Evolutionary conservation across 495 filamentous ascomycete genomes (phyloP).

Genomic region (Hyaloscypha finlandica): DNA sequence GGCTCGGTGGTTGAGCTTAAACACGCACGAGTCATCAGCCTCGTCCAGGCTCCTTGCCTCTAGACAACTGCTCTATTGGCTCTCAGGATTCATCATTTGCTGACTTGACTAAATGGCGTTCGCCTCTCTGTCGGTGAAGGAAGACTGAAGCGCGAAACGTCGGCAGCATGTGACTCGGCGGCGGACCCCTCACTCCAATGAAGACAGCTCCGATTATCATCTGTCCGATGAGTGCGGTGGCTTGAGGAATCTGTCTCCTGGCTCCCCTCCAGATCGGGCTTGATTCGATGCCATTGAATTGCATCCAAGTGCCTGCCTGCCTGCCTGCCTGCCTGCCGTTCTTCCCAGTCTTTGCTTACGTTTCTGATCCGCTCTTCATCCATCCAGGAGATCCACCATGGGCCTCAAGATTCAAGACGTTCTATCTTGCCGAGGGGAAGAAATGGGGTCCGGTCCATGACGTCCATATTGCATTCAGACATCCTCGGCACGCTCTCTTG

Average conservation of each 20-base stretch:
- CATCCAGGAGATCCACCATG: not conserved
- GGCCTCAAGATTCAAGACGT: not conserved
- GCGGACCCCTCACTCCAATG: not conserved
- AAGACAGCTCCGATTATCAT: not conserved
- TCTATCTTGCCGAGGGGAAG: not conserved
- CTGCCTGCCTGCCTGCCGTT: not conserved
- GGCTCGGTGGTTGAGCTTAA: conserved; percentile 3
- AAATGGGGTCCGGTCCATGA: not conserved
- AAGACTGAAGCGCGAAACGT: not conserved
- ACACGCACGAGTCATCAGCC: conserved; percentile 1
- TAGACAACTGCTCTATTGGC: not conserved
- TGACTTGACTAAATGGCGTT: not conserved
- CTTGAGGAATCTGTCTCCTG: conserved; percentile 1
- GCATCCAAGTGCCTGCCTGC: not conserved
- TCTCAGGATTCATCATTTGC: not conserved
- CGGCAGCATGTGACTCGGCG: conserved; percentile 8
- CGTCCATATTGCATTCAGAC: not conserved
- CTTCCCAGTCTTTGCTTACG: not conserved
- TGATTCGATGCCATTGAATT: conserved; percentile 1
- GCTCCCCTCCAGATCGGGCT: not conserved
- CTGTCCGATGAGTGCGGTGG: not conserved
- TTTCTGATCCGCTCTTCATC: not conserved
- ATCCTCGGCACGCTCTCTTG: not conserved
- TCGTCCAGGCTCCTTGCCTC: conserved; percentile 1
- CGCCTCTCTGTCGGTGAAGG: conserved; percentile 22